These are phyloP conservation scores for Saccharum hybrid DNA, from an alignment of 202 grass and related monocot species.

Conservation along the genomic window DNA sequence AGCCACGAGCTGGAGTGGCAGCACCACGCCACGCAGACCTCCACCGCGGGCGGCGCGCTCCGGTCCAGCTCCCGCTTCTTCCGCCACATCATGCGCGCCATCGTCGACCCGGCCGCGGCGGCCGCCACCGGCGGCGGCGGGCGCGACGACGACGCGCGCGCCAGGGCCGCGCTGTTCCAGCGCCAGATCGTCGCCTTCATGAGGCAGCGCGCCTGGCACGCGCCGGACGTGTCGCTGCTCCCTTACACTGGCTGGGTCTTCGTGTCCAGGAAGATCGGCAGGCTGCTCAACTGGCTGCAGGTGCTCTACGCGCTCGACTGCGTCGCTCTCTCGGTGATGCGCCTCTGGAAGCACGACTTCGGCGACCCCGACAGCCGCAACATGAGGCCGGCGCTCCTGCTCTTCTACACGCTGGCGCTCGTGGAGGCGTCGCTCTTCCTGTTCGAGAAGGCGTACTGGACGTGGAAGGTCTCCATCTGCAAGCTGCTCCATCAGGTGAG, in stretches of 20 bases:
- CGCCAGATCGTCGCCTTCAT: conserved; percentile 33
- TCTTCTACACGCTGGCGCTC: no score
- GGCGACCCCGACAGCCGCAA: background rate
- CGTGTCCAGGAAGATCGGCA: conserved; percentile 54
- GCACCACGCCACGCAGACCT: conserved; percentile 70
- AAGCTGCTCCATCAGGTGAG: no score
- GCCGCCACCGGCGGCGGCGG: background rate
- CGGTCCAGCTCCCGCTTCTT: conserved; percentile 58
- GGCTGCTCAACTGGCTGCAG: conserved; percentile 57
- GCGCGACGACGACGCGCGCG: background rate
- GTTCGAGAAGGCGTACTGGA: no score
- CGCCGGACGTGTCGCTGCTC: conserved; percentile 19
- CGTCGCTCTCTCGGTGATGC: conserved; percentile 56
- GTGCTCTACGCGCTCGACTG: conserved; percentile 53
- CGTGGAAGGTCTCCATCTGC: no score
- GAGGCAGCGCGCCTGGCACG: conserved; percentile 46
- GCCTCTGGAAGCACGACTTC: conserved; percentile 50
- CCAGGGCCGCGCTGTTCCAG: conserved; percentile 39
- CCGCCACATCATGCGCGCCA: conserved; percentile 26
- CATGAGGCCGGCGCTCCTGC: no score
- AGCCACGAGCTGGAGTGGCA: conserved; percentile 98
- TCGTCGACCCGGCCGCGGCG: conserved; percentile 22
- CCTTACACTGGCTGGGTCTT: conserved; percentile 44
- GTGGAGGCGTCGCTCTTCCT: no score
- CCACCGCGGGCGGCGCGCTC: conserved; percentile 40